phyloP scores from a whole-genome alignment of 129 eudicot species.

The Saposhnikovia divaricata region DNA sequence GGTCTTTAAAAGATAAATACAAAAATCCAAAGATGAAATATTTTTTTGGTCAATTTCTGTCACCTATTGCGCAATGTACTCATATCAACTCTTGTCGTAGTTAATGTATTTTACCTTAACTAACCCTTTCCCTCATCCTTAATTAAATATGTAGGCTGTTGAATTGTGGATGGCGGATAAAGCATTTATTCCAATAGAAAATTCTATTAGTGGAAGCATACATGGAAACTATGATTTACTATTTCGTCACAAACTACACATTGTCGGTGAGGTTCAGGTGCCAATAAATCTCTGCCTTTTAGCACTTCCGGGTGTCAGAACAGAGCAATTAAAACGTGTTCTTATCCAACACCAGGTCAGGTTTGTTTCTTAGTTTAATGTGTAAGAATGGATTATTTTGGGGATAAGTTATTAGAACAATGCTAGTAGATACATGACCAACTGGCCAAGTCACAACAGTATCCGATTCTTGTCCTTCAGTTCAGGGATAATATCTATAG shows the following conservation, averaged over 20 bases:
- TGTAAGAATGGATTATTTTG: background rate
- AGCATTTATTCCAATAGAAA: constrained; percentile 95
- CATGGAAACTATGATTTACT: constrained; percentile 90
- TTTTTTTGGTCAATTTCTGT: background rate
- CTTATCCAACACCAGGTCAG: constrained; percentile 80
- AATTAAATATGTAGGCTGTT: constrained; percentile 60
- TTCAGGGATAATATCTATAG: background rate
- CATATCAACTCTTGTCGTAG: background rate
- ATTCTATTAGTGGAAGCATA: constrained; percentile 82
- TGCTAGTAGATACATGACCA: background rate
- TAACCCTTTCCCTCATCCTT: background rate
- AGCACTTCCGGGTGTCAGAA: constrained; percentile 75
- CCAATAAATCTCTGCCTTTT: constrained; percentile 79
- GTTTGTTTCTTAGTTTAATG: background rate
- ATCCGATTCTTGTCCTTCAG: background rate
- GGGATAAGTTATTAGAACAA: background rate
- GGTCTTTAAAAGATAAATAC: background rate
- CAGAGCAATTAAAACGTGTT: constrained; percentile 77
- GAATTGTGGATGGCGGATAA: constrained; percentile 83
- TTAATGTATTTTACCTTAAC: background rate
- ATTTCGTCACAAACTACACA: constrained; percentile 79
- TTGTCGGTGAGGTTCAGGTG: constrained; percentile 88
- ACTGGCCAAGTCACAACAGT: background rate
- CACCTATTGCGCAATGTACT: background rate
- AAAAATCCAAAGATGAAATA: background rate